Conservation (phyloP, 192 early-diverging fungal genomes). For the Jimgerdemannia flammicorona region DNA sequence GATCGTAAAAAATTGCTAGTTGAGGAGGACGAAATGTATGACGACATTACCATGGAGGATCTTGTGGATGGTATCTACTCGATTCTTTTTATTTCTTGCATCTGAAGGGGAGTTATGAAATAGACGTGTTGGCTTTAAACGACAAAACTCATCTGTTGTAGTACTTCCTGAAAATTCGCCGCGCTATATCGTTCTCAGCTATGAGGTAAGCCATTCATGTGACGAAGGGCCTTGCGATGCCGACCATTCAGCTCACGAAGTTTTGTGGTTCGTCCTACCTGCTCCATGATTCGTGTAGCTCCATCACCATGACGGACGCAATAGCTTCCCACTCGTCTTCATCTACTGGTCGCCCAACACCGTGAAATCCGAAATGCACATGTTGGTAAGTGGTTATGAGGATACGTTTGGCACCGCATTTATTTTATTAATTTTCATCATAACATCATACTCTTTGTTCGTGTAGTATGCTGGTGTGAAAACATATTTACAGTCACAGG, state of each 20-base stretch:
- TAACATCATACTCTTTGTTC: too few species aligned
- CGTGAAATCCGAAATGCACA: constrained; percentile 37
- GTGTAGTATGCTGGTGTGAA: constrained; percentile 69
- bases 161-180: constrained; percentile 63
- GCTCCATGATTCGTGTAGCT: constrained; percentile 25
- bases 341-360: constrained; percentile 58
- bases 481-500: constrained; percentile 53
- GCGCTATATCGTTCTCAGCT: constrained; percentile 58
- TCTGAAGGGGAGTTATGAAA: background rate
- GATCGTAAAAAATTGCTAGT: constrained; percentile 43
- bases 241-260: too few species aligned
- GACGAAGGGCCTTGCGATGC: too few species aligned
- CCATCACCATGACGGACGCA: constrained; percentile 58
- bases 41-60: constrained; percentile 47
- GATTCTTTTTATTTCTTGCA: background rate
- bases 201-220: too few species aligned
- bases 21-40: constrained; percentile 44
- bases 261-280: constrained; percentile 1
- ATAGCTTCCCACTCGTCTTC: constrained; percentile 72
- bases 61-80: constrained; percentile 42
- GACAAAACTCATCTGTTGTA: background rate
- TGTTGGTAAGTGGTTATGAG: constrained; percentile 32
- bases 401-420: background rate
- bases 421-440: constrained; percentile 3
- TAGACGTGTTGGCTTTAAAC: too few species aligned